Conservation (phyloP, 179 eudicot genomes). For the Sideroxylon spinosum region DNA sequence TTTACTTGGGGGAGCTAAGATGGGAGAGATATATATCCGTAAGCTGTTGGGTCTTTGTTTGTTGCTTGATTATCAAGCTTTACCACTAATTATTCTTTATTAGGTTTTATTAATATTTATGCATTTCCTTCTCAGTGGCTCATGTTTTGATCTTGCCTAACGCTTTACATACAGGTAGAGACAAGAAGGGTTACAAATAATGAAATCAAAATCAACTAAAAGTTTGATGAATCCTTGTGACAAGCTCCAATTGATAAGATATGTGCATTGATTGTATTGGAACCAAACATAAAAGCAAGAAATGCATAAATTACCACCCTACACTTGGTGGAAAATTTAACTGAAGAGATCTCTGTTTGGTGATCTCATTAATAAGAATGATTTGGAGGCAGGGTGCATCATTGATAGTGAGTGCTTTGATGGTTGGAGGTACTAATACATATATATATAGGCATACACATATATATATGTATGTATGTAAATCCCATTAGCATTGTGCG, state of each 20-base stretch:
- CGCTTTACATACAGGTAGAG: background rate
- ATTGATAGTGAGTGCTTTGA: background rate
- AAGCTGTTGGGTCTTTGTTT: background rate
- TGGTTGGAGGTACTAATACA: background rate
- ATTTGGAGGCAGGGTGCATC: slow-evolving; percentile 13
- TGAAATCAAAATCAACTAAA: background rate
- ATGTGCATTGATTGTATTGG: background rate
- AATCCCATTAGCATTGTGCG: background rate
- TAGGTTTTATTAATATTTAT: background rate
- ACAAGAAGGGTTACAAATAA: background rate
- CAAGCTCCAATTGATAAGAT: background rate
- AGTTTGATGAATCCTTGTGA: no score
- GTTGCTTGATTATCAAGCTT: background rate
- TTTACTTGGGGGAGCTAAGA: background rate
- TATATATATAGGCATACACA: no score
- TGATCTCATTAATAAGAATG: slow-evolving; percentile 1
- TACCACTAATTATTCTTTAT: background rate
- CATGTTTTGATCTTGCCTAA: slow-evolving; percentile 3
- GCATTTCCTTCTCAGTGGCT: background rate
- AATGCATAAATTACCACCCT: background rate
- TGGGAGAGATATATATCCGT: background rate
- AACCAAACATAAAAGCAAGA: background rate
- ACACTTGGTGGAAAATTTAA: background rate
- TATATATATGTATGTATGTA: background rate
- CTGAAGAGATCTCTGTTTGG: background rate